phyloP scores from a whole-genome alignment of 768 basidiomycete species.

The Suillus occidentalis region DNA sequence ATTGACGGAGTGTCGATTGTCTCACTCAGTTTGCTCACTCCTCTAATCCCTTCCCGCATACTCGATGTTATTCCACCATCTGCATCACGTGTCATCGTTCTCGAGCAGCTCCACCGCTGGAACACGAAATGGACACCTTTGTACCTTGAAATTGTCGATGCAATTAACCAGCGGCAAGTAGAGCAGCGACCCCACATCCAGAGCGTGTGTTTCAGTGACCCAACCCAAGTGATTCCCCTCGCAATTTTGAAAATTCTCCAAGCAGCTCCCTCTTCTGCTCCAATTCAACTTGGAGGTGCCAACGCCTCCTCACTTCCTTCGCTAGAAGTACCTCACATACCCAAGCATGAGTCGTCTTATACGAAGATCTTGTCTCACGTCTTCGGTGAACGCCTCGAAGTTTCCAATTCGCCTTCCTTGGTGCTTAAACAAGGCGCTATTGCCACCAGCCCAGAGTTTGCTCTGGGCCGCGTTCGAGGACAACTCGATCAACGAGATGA shows the following conservation, averaged over 20 bases:
- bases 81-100: constrained; percentile 67
- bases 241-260: constrained; percentile 57
- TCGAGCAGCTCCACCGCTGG: constrained; percentile 79
- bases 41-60: constrained; percentile 59
- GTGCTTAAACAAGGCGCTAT: constrained; percentile 67
- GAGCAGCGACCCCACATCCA: constrained; percentile 55
- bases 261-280: constrained; percentile 37
- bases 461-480: constrained; percentile 86
- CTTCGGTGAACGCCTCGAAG: constrained; percentile 75
- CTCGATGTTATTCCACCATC: constrained; percentile 59
- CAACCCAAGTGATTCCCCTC: constrained; percentile 34
- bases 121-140: constrained; percentile 86
- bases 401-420: constrained; percentile 81
- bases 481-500: constrained; percentile 74
- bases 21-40: constrained; percentile 65
- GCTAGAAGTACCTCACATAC: constrained; percentile 58
- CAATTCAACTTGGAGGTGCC: constrained; percentile 49
- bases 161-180: constrained; percentile 59
- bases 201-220: constrained; percentile 61
- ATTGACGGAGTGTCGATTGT: constrained; percentile 65
- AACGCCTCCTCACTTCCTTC: constrained; percentile 25
- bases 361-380: constrained; percentile 83
- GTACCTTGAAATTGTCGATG: constrained; percentile 77
- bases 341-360: constrained; percentile 89
- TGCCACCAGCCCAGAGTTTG: constrained; percentile 93